Evolutionary conservation across 768 basidiomycete genomes (phyloP).

Genomic region (Lactarius deliciosus): DNA sequence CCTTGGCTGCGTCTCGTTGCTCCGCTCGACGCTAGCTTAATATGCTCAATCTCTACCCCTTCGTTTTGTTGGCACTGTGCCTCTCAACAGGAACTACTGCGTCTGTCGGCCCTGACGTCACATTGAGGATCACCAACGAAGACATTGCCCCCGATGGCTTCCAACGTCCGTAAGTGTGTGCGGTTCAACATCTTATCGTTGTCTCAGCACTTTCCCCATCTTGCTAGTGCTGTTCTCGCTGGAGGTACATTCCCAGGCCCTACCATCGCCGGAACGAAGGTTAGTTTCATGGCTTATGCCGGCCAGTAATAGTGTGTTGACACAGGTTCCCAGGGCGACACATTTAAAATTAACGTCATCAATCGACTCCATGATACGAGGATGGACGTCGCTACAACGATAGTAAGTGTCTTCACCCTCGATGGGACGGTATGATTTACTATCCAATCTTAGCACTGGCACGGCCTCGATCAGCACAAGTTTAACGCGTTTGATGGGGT

Average conservation of each 20-base stretch:
- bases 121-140: conserved; percentile 6
- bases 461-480: conserved; percentile 46
- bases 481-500: conserved; percentile 48
- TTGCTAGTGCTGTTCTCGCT: conserved; percentile 9
- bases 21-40: neutral
- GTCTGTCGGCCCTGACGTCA: conserved; percentile 4
- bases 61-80: neutral
- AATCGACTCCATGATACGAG: neutral
- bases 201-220: neutral
- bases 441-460: conserved; percentile 39
- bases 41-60: neutral
- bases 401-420: neutral
- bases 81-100: conserved; percentile 1
- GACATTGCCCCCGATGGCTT: conserved; percentile 17
- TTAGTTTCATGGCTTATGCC: neutral
- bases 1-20: neutral
- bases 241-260: conserved; percentile 16
- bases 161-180: conserved; percentile 2
- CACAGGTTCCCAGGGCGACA: neutral
- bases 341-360: neutral
- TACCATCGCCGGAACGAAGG: conserved; percentile 2
- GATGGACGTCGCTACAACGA: conserved; percentile 4
- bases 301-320: neutral
- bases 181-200: neutral
- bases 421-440: neutral